Evolutionary conservation across 2,329 filamentous ascomycete genomes (phyloP).

Genomic region (Pyrenophora teres): DNA sequence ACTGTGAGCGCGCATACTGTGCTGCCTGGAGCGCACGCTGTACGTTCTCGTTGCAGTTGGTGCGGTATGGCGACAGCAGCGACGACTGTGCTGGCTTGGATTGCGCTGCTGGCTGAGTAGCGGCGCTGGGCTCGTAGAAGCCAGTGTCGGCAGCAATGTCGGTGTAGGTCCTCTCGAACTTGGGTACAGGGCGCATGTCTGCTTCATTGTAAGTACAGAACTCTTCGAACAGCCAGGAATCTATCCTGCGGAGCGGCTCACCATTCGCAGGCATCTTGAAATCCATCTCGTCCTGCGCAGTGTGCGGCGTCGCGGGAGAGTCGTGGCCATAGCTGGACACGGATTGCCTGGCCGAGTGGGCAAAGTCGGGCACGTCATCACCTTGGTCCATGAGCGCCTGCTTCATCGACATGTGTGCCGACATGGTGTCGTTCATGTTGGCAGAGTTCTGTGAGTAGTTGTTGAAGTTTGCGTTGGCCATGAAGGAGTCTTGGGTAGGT

Average conservation of each 20-base stretch:
- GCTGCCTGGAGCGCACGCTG: slow-evolving; percentile 78
- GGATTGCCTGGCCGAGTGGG: slow-evolving; percentile 60
- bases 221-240: slow-evolving; percentile 59
- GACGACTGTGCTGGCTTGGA: slow-evolving; percentile 57
- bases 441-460: slow-evolving; percentile 51
- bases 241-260: slow-evolving; percentile 53
- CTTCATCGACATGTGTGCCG: slow-evolving; percentile 65
- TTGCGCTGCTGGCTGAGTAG: slow-evolving; percentile 51
- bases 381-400: slow-evolving; percentile 60
- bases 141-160: slow-evolving; percentile 79
- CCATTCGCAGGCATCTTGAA: slow-evolving; percentile 59
- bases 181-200: slow-evolving; percentile 65
- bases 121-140: slow-evolving; percentile 75
- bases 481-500: slow-evolving; percentile 57
- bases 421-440: slow-evolving; percentile 51
- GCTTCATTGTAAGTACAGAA: slow-evolving; percentile 69
- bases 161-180: slow-evolving; percentile 83
- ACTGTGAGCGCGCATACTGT: slow-evolving; percentile 68
- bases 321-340: slow-evolving; percentile 65
- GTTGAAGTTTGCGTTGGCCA: slow-evolving; percentile 53
- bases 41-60: slow-evolving; percentile 59
- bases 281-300: slow-evolving; percentile 58
- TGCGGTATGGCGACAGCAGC: slow-evolving; percentile 56
- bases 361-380: slow-evolving; percentile 57
- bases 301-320: slow-evolving; percentile 66